Evolutionary conservation across 495 filamentous ascomycete species (phyloP), one percentile per base, ranked within the genome.

Genomic region (Daldinia decipiens): DNA sequence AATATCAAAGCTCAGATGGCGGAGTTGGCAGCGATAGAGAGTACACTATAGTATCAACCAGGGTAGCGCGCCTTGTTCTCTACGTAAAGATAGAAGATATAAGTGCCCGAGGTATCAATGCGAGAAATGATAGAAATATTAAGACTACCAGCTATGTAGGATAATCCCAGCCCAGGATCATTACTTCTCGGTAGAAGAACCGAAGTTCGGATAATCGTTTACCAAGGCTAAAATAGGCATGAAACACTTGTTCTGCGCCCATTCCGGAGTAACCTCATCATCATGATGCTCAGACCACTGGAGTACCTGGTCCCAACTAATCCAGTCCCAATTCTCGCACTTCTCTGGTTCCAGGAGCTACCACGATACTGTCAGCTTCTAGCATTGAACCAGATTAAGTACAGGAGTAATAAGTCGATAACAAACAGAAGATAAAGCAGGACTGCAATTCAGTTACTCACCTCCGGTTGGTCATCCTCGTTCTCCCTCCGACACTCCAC

Each of bases 311-410:
- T 82, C 78, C 86, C 87, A 90, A 9, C 73, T 79, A 11, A 78
- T 74, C 89, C 89, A 93, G 13, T 80, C 73, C 90, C 90, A 93
- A 1, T 74, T 78, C 38, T 83, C 83, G 69, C 90, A 92, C 73
- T 92, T 92, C 3, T 91, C 78, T 0, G 88, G 88, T 66, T 93
- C 90, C 58, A 86, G 24, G 4, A 86, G 79, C 83, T 84, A 21
- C 15, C 15, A 11, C 34, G 80, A 78, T 59, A 47, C 74, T 61
- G 50, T 79, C 69, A 61, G 53, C 15, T 26, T 12, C 12, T 7
- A 17, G 0, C 8, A 12, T 36, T 4, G 6, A 8, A 13, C 12
- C 19, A 17, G 26, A n/a, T n/a, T n/a, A n/a, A n/a, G n/a, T n/a
- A n/a, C n/a, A n/a, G n/a, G n/a, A n/a, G n/a, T 24, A 24, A 24